Conservation (phyloP, 805 yeast species). For the Ogataea neopini region DNA sequence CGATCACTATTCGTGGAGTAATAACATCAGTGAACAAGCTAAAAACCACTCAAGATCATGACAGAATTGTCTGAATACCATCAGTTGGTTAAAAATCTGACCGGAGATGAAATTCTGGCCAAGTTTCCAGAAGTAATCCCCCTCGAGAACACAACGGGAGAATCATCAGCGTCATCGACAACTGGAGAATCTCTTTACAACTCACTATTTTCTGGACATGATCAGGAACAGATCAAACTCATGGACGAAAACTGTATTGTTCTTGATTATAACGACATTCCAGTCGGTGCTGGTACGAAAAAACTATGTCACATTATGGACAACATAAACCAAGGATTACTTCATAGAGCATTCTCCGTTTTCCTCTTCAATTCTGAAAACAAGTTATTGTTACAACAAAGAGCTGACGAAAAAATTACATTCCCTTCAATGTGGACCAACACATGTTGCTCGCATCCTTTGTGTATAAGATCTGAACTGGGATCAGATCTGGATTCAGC, state of each 20-base stretch:
- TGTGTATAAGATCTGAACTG: slow-evolving; percentile 78
- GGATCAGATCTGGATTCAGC: slow-evolving; percentile 64
- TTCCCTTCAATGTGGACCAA: slow-evolving; percentile 98
- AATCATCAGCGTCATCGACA: slow-evolving; percentile 44
- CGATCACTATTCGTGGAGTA: not conserved
- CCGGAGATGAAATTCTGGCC: slow-evolving; percentile 49
- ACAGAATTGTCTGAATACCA: slow-evolving; percentile 38
- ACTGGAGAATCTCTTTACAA: slow-evolving; percentile 31
- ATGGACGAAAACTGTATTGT: slow-evolving; percentile 98
- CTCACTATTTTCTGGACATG: slow-evolving; percentile 78
- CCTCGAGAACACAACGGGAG: slow-evolving; percentile 57
- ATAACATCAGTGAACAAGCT: not conserved
- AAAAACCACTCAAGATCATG: slow-evolving; percentile 5
- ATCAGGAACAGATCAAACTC: slow-evolving; percentile 87
- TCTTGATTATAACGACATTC: slow-evolving; percentile 80
- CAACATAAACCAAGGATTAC: slow-evolving; percentile 79
- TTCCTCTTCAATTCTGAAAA: slow-evolving; percentile 80
- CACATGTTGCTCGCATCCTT: slow-evolving; percentile 98
- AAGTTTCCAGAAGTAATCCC: slow-evolving; percentile 73
- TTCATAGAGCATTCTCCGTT: slow-evolving; percentile 97
- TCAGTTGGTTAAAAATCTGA: slow-evolving; percentile 53
- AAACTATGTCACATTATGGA: slow-evolving; percentile 86
- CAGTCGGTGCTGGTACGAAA: slow-evolving; percentile 92
- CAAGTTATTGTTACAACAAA: slow-evolving; percentile 83
- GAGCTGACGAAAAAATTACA: slow-evolving; percentile 96